Evolutionary conservation across 257 asterid species (phyloP), one percentile per base, ranked within the genome.

Genomic region (Orobanche coerulescens): DNA sequence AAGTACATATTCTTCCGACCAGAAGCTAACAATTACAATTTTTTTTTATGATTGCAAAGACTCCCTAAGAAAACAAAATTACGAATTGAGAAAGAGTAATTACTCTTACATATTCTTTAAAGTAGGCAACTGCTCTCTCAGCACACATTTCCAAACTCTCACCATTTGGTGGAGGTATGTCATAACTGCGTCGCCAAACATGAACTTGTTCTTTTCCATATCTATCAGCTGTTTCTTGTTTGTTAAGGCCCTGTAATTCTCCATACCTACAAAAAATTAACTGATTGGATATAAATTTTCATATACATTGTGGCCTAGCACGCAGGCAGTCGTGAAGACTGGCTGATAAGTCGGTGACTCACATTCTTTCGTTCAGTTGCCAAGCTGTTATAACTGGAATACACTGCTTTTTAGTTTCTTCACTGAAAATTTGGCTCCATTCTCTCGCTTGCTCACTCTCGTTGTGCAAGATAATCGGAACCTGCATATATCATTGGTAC

Each of bases 121-220:
- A 93, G 84, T 89, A 93, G 34, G 95, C 97, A 71, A 93, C 97
- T 10, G 97, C 99, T 83, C 99, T 86, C 74, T 83, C 88, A 36
- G 96, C 97, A 71, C 99, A 93, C 95, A 93, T 93, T 77, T 93
- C 99, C 82, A 93, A 81, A 72, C 99, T 93, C 79, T 93, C 99
- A 0, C 99, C 99, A 26, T 84, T 81, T 49, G 97, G 99, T 60
- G 99, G 99, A 63, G 96, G 99, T 46, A 72, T 82, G 70, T 86
- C 94, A 70, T 86, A 93, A 76, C 99, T 93, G 43, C 99, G 95
- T 51, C 99, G 74, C 99, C 99, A 89, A 69, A 78, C 96, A 28
- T 89, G 97, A 72, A 93, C 99, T 76, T 89, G 75, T 60, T 89
- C 95, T 34, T 77, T 78, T 28, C 99, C 99, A 16, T 93, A 89